phyloP scores from a whole-genome alignment of 768 basidiomycete genomes.

The Collybiopsis confluens region DNA sequence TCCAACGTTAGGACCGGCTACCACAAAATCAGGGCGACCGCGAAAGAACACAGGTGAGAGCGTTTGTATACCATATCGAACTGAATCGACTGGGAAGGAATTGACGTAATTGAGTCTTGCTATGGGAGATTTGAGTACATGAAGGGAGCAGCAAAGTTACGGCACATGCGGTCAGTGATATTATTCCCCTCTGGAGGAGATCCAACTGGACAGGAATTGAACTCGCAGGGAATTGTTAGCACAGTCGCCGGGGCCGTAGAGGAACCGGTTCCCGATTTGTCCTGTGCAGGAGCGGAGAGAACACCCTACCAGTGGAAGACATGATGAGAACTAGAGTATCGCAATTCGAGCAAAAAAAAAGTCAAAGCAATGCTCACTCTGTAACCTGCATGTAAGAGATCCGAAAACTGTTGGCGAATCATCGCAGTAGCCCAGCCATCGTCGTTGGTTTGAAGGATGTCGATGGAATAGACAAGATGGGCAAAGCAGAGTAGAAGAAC shows the following conservation, averaged over 20 bases:
- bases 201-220: slow-evolving; percentile 34
- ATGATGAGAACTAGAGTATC: too few relatives aligned
- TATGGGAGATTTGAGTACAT: slow-evolving; percentile 11
- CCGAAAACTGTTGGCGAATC: slow-evolving; percentile 37
- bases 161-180: slow-evolving; percentile 21
- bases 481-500: neutral
- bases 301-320: too few relatives aligned
- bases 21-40: slow-evolving; percentile 37
- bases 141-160: neutral
- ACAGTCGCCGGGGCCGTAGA: slow-evolving; percentile 23
- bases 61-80: slow-evolving; percentile 39
- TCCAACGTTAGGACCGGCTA: slow-evolving; percentile 44
- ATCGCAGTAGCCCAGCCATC: slow-evolving; percentile 44
- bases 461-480: neutral
- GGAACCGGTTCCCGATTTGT: slow-evolving; percentile 20
- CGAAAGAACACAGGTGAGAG: slow-evolving; percentile 37
- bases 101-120: slow-evolving; percentile 34
- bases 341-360: too few relatives aligned
- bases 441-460: slow-evolving; percentile 26
- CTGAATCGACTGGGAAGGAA: slow-evolving; percentile 33
- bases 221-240: slow-evolving; percentile 33
- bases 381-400: slow-evolving; percentile 31
- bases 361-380: slow-evolving; percentile 7
- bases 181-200: slow-evolving; percentile 41
- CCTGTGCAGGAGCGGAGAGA: slow-evolving; percentile 46